Conservation (phyloP, 352 stramenopile species). For the Chrysophaeum taylorii region DNA sequence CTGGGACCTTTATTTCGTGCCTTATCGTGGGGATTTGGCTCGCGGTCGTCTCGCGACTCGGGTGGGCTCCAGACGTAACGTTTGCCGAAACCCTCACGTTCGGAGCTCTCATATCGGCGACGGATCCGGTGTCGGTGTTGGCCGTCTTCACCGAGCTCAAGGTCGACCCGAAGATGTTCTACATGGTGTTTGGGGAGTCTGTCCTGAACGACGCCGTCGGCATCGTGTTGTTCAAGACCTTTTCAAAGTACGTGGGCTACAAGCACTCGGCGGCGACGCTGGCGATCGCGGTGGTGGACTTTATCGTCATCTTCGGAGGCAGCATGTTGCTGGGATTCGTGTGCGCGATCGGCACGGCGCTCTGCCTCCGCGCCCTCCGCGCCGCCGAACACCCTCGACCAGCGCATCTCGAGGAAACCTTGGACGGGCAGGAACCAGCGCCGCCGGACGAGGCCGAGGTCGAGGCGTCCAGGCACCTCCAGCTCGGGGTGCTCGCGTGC, state of each 20-base stretch:
- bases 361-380: constrained; percentile 62
- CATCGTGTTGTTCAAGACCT: constrained; percentile 81
- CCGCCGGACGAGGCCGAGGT: background rate
- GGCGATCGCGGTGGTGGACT: constrained; percentile 54
- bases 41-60: constrained; percentile 42
- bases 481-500: constrained; percentile 50
- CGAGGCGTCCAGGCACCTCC: constrained; percentile 52
- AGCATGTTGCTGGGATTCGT: constrained; percentile 70
- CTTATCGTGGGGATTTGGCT: constrained; percentile 65
- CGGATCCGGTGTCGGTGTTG: constrained; percentile 79
- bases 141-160: constrained; percentile 69
- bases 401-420: too few species aligned
- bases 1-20: constrained; percentile 74
- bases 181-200: constrained; percentile 85
- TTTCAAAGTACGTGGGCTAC: constrained; percentile 75
- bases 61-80: constrained; percentile 52
- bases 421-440: too few species aligned
- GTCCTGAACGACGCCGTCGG: constrained; percentile 84
- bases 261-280: constrained; percentile 47
- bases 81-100: constrained; percentile 77
- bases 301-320: constrained; percentile 69
- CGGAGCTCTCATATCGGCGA: constrained; percentile 76
- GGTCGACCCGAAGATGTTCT: constrained; percentile 78
- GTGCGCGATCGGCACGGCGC: constrained; percentile 61
- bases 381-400: background rate